These are phyloP conservation scores for Mallotus japonicus DNA, from an alignment of 441 rosid species.

Conservation along the genomic window DNA sequence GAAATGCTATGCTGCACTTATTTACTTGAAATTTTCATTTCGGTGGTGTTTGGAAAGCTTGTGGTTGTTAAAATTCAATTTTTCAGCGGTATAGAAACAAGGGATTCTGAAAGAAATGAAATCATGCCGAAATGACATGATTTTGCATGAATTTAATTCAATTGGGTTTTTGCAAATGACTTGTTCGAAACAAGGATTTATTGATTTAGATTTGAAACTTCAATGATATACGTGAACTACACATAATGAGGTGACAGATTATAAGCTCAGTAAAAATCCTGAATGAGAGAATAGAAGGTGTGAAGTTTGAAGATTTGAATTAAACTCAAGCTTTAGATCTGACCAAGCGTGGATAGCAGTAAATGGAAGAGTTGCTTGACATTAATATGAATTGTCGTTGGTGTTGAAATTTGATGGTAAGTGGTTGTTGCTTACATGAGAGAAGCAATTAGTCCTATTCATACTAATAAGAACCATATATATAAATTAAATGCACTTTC, in stretches of 20 bases:
- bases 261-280: neutral
- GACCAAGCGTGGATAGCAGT: neutral
- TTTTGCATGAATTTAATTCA: too few relatives aligned
- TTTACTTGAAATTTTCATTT: neutral
- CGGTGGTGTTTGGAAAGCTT: too few relatives aligned
- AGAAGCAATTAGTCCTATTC: neutral
- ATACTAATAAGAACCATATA: neutral
- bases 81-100: too few relatives aligned
- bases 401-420: neutral
- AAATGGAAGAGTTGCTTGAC: neutral
- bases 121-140: too few relatives aligned
- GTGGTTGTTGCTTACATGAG: neutral
- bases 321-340: neutral
- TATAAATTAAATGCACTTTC: neutral
- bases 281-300: neutral
- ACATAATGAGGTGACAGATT: neutral
- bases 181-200: too few relatives aligned
- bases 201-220: neutral
- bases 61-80: too few relatives aligned
- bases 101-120: too few relatives aligned
- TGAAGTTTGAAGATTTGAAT: neutral
- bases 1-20: neutral
- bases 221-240: neutral
- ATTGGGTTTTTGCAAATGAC: too few relatives aligned
- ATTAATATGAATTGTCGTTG: constrained; percentile 3